Evolutionary conservation across 768 basidiomycete species (phyloP).

Genomic region (Psilocybe cyanescens): DNA sequence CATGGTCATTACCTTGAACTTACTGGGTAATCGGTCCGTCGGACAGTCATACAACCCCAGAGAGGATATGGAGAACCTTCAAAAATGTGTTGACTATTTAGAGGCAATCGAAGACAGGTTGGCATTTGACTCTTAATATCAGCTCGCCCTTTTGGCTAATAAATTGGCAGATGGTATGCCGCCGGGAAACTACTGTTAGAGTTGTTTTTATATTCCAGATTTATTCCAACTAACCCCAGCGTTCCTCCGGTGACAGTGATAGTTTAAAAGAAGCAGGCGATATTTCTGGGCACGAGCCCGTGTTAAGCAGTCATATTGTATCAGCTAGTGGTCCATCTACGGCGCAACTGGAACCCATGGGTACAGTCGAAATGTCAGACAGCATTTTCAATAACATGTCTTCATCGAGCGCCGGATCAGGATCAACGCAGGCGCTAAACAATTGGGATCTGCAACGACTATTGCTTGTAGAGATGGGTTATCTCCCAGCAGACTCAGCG

Average conservation of each 20-base stretch:
- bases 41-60: conserved; percentile 40
- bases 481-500: conserved; percentile 5
- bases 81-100: conserved; percentile 54
- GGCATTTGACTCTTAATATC: not conserved
- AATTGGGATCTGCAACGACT: conserved; percentile 30
- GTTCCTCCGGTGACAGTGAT: conserved; percentile 43
- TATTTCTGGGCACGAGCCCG: not conserved
- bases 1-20: conserved; percentile 58
- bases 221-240: conserved; percentile 6
- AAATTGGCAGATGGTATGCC: conserved; percentile 34
- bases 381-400: too few relatives aligned
- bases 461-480: conserved; percentile 28
- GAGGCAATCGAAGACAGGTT: conserved; percentile 38
- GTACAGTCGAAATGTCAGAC: conserved; percentile 49
- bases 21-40: conserved; percentile 52
- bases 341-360: not conserved
- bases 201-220: conserved; percentile 21
- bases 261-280: conserved; percentile 34
- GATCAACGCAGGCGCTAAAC: not conserved
- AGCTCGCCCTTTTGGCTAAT: not conserved
- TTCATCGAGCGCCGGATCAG: not conserved
- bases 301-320: not conserved
- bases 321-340: not conserved
- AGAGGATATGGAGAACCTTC: conserved; percentile 53
- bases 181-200: conserved; percentile 43